Percentiles rank a stretch among this genome's conserved stretches.
These are phyloP conservation scores for Ambrosia trifida DNA, from an alignment of 129 eudicot species.

Conservation along the genomic window DNA sequence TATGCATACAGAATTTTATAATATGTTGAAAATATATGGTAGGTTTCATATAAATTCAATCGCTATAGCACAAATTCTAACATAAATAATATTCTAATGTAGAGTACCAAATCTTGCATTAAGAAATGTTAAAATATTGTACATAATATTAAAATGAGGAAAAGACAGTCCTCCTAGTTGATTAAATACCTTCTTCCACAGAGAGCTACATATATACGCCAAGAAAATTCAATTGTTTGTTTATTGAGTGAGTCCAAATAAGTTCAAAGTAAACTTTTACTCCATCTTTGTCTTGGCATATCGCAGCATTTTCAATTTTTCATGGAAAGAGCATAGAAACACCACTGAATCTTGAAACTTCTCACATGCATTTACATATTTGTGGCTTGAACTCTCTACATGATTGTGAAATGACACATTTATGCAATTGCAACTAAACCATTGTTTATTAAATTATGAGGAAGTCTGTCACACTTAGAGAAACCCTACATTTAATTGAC, in stretches of 20 bases:
- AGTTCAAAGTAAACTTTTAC: slow-evolving; percentile 59
- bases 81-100: slow-evolving; percentile 17
- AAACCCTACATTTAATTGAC: no score
- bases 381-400: not conserved
- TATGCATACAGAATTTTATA: slow-evolving; percentile 12
- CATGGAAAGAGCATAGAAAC: slow-evolving; percentile 29
- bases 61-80: slow-evolving; percentile 43
- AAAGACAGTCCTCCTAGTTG: slow-evolving; percentile 42
- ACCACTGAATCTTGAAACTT: slow-evolving; percentile 19
- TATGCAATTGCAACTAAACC: not conserved
- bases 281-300: slow-evolving; percentile 36
- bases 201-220: slow-evolving; percentile 41
- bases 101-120: slow-evolving; percentile 33
- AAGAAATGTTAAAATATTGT: slow-evolving; percentile 15
- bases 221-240: slow-evolving; percentile 41
- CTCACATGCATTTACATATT: not conserved
- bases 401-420: not conserved
- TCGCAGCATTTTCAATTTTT: slow-evolving; percentile 32
- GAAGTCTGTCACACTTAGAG: not conserved
- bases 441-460: not conserved
- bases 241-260: slow-evolving; percentile 54
- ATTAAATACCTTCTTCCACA: slow-evolving; percentile 43
- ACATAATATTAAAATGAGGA: slow-evolving; percentile 21
- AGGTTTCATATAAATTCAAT: slow-evolving; percentile 39
- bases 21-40: slow-evolving; percentile 16